These are phyloP conservation scores for Candolleomyces eurysporus DNA, from an alignment of 768 basidiomycete genomes.

Conservation along the genomic window DNA sequence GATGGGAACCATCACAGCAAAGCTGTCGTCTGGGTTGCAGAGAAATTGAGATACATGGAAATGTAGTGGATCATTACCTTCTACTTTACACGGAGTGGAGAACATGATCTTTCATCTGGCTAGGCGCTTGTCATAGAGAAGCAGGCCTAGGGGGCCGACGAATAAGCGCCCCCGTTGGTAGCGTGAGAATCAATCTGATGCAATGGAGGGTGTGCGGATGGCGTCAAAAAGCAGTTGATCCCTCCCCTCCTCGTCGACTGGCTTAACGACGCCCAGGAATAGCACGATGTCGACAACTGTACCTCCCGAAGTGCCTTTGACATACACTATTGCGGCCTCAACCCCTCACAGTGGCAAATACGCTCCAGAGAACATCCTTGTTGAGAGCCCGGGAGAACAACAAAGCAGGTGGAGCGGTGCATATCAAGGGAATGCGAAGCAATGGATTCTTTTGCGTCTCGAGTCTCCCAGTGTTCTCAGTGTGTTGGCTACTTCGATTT, in stretches of 20 bases:
- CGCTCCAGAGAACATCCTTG: conserved; percentile 64
- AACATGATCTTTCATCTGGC: too few relatives aligned
- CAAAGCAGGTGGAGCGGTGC: conserved; percentile 77
- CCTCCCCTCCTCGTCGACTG: neutral
- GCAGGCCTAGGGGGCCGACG: too few relatives aligned
- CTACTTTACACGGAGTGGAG: too few relatives aligned
- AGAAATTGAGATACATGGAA: neutral
- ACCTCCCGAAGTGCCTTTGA: conserved; percentile 28
- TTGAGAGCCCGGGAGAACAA: conserved; percentile 61
- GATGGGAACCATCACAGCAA: neutral
- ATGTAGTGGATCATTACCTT: too few relatives aligned
- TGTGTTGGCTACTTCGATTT: conserved; percentile 37
- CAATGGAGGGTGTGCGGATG: too few relatives aligned
- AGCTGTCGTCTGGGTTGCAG: neutral
- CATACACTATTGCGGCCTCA: conserved; percentile 54
- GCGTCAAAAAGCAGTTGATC: neutral
- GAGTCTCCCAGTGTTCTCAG: conserved; percentile 63
- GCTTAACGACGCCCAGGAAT: neutral
- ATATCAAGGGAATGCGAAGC: conserved; percentile 53
- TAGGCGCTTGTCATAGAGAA: too few relatives aligned
- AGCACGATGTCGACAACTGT: neutral
- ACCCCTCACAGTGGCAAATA: conserved; percentile 75
- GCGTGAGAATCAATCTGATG: too few relatives aligned
- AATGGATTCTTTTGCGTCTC: conserved; percentile 71
- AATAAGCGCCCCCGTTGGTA: too few relatives aligned